These are phyloP conservation scores for Lomentospora prolificans DNA, from an alignment of 2,329 filamentous ascomycete species.

Conservation along the genomic window DNA sequence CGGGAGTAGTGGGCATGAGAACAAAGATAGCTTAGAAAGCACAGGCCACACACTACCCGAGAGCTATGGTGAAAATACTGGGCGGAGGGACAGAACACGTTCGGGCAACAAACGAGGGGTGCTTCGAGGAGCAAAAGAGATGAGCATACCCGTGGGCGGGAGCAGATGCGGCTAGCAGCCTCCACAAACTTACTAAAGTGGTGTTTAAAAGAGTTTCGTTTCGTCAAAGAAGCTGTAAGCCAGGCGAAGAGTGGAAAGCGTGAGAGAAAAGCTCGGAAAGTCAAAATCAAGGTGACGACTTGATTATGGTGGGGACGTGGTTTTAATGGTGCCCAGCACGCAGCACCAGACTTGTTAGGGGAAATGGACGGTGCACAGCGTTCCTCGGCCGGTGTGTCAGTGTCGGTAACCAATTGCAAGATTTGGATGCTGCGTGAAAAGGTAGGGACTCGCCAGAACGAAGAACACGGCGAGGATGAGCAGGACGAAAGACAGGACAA, in stretches of 20 bases:
- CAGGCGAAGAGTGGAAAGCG: background rate
- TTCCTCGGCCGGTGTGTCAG: constrained; percentile 6
- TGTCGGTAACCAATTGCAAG: background rate
- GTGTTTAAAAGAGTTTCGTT: background rate
- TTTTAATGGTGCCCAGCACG: background rate
- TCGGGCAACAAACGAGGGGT: background rate
- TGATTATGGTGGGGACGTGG: background rate
- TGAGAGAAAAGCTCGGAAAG: background rate
- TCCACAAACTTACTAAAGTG: background rate
- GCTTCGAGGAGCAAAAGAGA: background rate
- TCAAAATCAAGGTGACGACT: background rate
- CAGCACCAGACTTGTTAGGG: background rate
- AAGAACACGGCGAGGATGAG: background rate
- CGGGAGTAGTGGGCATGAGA: background rate
- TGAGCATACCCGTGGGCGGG: background rate
- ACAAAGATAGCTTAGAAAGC: background rate
- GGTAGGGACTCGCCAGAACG: background rate
- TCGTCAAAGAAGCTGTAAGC: background rate
- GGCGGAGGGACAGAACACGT: background rate
- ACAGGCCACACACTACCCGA: constrained; percentile 1
- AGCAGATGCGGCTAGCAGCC: background rate
- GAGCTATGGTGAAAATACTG: background rate
- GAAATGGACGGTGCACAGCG: constrained; percentile 3
- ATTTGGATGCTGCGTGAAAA: background rate
- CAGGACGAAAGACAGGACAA: background rate